Evolutionary conservation across 306 rosid species (phyloP).

Genomic region (Cucurbita moschata): DNA sequence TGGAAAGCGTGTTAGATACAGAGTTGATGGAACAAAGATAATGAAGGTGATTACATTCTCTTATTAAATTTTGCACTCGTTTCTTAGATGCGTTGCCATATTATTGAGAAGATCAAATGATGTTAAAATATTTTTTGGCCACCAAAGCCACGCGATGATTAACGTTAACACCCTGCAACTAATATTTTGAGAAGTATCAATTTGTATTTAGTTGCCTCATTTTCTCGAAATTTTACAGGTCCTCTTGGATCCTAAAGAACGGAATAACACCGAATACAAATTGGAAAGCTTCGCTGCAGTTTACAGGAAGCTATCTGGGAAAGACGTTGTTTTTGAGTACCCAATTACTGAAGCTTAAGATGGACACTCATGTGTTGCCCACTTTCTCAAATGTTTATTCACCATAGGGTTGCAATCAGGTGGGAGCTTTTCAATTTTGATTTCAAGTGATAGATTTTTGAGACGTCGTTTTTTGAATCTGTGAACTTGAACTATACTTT

Average conservation of each 20-base stretch:
- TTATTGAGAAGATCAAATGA: not conserved
- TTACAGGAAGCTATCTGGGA: conserved; percentile 72
- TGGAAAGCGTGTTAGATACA: conserved; percentile 67
- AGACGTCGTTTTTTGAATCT: not conserved
- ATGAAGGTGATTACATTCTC: conserved; percentile 40
- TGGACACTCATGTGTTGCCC: not conserved
- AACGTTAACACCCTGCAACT: too few relatives aligned
- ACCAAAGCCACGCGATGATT: too few relatives aligned
- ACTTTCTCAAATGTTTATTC: not conserved
- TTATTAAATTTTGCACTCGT: not conserved
- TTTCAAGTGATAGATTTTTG: conserved; percentile 2
- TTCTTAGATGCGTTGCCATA: not conserved
- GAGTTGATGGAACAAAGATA: conserved; percentile 68
- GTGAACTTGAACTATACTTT: not conserved
- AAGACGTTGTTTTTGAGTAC: conserved; percentile 75
- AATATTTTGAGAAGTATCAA: too few relatives aligned
- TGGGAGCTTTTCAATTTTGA: conserved; percentile 9
- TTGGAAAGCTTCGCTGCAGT: conserved; percentile 73
- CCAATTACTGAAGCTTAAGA: conserved; percentile 49
- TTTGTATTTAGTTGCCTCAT: not conserved
- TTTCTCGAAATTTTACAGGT: conserved; percentile 22
- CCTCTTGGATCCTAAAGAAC: conserved; percentile 75
- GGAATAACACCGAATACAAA: conserved; percentile 74
- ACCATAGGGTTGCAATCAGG: conserved; percentile 5
- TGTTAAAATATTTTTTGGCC: too few relatives aligned